Conservation (phyloP, 164 flowering plant species). For the Annona cherimola region DNA sequence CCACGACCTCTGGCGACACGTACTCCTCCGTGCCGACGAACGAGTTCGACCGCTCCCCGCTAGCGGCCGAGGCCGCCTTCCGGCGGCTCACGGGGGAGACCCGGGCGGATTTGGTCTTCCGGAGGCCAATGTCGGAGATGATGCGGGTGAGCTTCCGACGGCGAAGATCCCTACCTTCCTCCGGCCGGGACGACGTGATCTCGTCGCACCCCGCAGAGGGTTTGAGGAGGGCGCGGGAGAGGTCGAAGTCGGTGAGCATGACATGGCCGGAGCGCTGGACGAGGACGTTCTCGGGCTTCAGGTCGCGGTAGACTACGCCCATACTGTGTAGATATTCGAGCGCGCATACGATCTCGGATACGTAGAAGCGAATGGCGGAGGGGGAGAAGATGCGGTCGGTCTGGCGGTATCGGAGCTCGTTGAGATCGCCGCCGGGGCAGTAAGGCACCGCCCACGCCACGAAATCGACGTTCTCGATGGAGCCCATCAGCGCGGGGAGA, state of each 20-base stretch:
- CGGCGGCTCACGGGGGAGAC: conserved; percentile 66
- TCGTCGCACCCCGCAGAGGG: not conserved
- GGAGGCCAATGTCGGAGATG: conserved; percentile 29
- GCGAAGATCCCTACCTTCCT: conserved; percentile 11
- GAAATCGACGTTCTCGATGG: conserved; percentile 42
- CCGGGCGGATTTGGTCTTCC: conserved; percentile 67
- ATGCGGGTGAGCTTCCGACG: conserved; percentile 31
- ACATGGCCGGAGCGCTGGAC: conserved; percentile 67
- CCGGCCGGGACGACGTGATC: not conserved
- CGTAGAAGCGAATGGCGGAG: conserved; percentile 58
- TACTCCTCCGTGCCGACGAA: conserved; percentile 85
- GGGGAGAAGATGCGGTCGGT: conserved; percentile 60
- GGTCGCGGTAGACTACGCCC: conserved; percentile 69
- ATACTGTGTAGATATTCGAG: conserved; percentile 62
- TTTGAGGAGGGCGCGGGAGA: conserved; percentile 30
- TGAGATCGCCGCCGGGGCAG: conserved; percentile 90
- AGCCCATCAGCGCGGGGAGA: conserved; percentile 62
- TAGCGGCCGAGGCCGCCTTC: conserved; percentile 16
- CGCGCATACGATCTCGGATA: conserved; percentile 69
- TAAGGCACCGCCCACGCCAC: conserved; percentile 83
- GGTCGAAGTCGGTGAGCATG: conserved; percentile 75
- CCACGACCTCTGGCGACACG: conserved; percentile 81
- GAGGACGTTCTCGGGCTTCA: conserved; percentile 78
- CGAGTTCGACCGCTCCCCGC: conserved; percentile 33
- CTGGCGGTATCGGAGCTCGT: conserved; percentile 70